Base-by-base conservation (phyloP, 352 stramenopile genomes). In the Globisporangium cylindrosporum region DNA sequence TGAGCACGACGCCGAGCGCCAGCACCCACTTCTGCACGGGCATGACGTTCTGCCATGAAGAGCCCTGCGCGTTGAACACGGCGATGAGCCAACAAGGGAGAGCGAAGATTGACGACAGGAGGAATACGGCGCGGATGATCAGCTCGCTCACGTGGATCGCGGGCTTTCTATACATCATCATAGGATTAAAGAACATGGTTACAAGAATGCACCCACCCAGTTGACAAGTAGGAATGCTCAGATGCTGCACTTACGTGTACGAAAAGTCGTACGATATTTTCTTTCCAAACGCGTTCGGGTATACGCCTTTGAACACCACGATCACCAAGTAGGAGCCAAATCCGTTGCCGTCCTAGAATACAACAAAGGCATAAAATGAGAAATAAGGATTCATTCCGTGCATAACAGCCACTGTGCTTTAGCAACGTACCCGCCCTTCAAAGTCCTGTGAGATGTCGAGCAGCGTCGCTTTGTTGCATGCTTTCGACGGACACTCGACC, bases 381-480 rank as follows among this genome's bases (percentile, higher is more conserved):
- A 41, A 55, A 56, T 27, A 56, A 14, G 4, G 67, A 25, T 46
- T 46, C 38, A 15, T 20, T 46, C 12, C 15, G 14, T 14, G 14
- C 38, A 46, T 4, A 20, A 14, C 38, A 46, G 3, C 38, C 36
- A 49, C 29, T 32, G 6, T 49, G 41, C 15, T n/a, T 8, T 9
- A 49, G 62, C 29, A 48, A 34, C 71, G 62, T 71, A 90, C 76
- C 64, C 80, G 60, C 63, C 69, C 68, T 57, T 89, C 82, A 49
- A 92, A 68, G 63, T 92, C 81, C 66, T 92, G 84, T 2, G 82
- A 86, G 38, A 93, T 79, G 59, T 95, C 88, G 48, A 95, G 59
- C 2, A 95, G 63, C n/a, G 68, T 76, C 8, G 77, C 80, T 46
- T 65, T 24, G 34, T 85, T 78, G 72, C 88, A 95, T 12, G 66